Conservation (phyloP, 2,329 filamentous ascomycete genomes). For the Phialophora tarda region DNA sequence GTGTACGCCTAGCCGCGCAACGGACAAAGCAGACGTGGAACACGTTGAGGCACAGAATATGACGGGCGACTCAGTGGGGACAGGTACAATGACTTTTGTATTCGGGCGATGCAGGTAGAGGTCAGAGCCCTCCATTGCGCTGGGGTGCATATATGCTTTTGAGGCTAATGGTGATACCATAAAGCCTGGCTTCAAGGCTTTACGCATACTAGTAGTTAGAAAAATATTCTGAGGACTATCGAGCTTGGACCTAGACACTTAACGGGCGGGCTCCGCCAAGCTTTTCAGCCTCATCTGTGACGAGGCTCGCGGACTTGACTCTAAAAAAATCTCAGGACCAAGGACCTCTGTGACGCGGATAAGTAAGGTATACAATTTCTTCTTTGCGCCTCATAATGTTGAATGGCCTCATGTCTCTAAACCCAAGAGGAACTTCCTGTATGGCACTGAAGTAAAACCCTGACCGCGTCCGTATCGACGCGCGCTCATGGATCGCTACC, state of each 20-base stretch:
- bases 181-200: not conserved
- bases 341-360: not conserved
- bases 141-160: not conserved
- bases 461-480: not conserved
- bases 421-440: not conserved
- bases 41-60: not conserved
- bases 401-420: not conserved
- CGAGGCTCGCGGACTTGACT: not conserved
- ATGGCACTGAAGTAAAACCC: not conserved
- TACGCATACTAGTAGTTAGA: no score
- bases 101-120: not conserved
- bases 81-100: not conserved
- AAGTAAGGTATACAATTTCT: not conserved
- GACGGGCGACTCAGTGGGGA: not conserved
- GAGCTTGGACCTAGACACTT: not conserved
- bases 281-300: not conserved
- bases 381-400: not conserved
- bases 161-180: not conserved
- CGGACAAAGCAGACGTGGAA: not conserved
- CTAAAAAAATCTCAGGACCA: not conserved
- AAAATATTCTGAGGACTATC: not conserved
- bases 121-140: not conserved
- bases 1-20: not conserved
- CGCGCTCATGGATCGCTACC: slow-evolving; percentile 32
- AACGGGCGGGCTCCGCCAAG: not conserved